A percentile compares a stretch with the other conserved stretches of the same genome.
Conservation (phyloP, 2,329 filamentous ascomycete genomes). For the Beauveria australis region DNA sequence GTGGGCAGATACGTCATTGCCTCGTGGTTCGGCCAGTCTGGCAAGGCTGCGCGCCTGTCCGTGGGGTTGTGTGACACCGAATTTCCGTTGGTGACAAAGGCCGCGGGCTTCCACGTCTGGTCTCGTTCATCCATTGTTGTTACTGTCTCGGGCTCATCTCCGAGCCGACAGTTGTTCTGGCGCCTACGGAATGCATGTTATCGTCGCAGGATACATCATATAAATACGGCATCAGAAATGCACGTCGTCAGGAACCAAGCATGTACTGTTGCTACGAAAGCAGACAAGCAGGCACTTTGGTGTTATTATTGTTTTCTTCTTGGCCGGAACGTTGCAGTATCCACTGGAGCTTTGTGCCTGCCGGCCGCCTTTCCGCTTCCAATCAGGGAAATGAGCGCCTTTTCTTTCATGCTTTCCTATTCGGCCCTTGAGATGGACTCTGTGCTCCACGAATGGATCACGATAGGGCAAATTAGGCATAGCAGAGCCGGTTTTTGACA, state of each 20-base stretch:
- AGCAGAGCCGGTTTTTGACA: background rate
- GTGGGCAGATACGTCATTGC: constrained; percentile 1
- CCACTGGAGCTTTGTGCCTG: background rate
- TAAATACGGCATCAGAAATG: background rate
- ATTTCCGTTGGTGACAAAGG: background rate
- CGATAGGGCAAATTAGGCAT: background rate
- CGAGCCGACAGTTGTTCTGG: background rate
- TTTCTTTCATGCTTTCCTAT: background rate
- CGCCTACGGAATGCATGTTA: constrained; percentile 4
- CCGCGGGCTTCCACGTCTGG: background rate
- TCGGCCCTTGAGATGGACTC: constrained; percentile 6
- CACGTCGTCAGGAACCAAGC: background rate
- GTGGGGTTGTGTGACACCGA: background rate
- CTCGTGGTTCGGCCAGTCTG: background rate
- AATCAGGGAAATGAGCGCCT: constrained; percentile 1
- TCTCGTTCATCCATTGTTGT: background rate
- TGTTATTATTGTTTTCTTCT: background rate
- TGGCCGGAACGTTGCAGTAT: constrained; percentile 2
- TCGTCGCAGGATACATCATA: background rate
- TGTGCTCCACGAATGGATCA: background rate
- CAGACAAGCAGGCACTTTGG: background rate
- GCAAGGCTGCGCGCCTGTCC: constrained; percentile 1
- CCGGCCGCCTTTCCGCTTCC: constrained; percentile 7
- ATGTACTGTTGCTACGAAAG: background rate
- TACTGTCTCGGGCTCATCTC: constrained; percentile 9